Conservation (phyloP, 768 basidiomycete genomes). For the Pisolithus albus region DNA sequence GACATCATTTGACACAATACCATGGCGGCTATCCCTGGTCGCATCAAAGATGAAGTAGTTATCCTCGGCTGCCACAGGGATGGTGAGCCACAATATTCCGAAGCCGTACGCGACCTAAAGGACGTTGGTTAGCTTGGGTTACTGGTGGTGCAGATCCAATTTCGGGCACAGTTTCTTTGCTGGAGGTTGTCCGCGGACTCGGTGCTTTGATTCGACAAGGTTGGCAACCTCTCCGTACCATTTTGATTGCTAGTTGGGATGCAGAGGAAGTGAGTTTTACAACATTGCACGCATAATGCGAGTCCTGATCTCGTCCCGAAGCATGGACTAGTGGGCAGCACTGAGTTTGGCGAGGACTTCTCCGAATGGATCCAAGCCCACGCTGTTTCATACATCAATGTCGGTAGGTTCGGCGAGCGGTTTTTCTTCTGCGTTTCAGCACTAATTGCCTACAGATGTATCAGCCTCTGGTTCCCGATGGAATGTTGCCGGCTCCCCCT, state of each 20-base stretch:
- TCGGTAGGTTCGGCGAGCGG: slow-evolving; percentile 35
- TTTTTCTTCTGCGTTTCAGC: slow-evolving; percentile 1
- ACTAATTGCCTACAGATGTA: slow-evolving; percentile 32
- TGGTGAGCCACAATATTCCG: slow-evolving; percentile 38
- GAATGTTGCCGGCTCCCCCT: slow-evolving; percentile 48
- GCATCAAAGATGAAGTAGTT: slow-evolving; percentile 78
- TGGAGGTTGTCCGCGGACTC: slow-evolving; percentile 52
- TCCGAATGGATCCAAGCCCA: slow-evolving; percentile 70
- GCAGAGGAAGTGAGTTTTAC: slow-evolving; percentile 50
- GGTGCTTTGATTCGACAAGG: slow-evolving; percentile 44
- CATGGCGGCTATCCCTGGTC: slow-evolving; percentile 77
- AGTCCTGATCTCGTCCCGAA: slow-evolving; percentile 12
- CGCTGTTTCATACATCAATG: slow-evolving; percentile 82
- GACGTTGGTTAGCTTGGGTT: slow-evolving; percentile 20
- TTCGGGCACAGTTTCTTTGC: slow-evolving; percentile 49
- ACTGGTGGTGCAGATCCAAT: slow-evolving; percentile 52
- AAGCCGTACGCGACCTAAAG: not conserved
- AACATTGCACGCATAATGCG: not conserved
- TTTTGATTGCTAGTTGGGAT: slow-evolving; percentile 77
- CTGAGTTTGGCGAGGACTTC: slow-evolving; percentile 95
- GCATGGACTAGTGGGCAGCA: slow-evolving; percentile 76
- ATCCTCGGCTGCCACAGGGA: slow-evolving; percentile 87
- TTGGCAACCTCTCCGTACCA: slow-evolving; percentile 68
- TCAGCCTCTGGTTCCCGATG: slow-evolving; percentile 54
- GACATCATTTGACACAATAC: slow-evolving; percentile 38